Evolutionary conservation across 371 early-diverging fungal genomes (phyloP).

Genomic region (Phascolomyces articulosus): DNA sequence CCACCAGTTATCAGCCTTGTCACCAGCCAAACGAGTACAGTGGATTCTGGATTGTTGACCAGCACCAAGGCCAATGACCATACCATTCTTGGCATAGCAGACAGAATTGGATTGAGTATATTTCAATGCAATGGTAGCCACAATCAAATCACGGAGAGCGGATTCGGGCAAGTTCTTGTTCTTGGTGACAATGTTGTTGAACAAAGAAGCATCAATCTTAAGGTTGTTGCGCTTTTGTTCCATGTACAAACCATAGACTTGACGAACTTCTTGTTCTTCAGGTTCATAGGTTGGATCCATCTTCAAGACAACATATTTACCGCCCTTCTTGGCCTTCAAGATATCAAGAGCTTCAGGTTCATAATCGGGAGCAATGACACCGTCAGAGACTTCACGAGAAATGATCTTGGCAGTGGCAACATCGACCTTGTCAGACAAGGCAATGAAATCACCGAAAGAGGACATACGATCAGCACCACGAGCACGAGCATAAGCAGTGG

Average conservation of each 20-base stretch:
- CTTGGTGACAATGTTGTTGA: constrained; percentile 85
- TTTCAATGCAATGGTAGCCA: constrained; percentile 96
- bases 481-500: constrained; percentile 87
- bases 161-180: constrained; percentile 72
- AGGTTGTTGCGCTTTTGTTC: constrained; percentile 91
- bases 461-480: constrained; percentile 98
- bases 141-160: constrained; percentile 86
- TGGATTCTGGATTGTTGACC: constrained; percentile 98
- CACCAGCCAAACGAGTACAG: constrained; percentile 97
- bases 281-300: constrained; percentile 94
- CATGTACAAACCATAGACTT: constrained; percentile 91
- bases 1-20: constrained; percentile 99
- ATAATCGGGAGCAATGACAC: constrained; percentile 95
- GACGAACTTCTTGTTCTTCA: constrained; percentile 80
- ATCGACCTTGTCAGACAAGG: constrained; percentile 88
- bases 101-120: constrained; percentile 99
- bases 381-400: constrained; percentile 94
- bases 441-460: constrained; percentile 98
- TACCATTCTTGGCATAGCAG: constrained; percentile 96
- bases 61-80: constrained; percentile 97
- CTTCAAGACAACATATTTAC: constrained; percentile 94
- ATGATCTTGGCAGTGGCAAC: constrained; percentile 94
- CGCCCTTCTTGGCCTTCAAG: constrained; percentile 92
- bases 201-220: constrained; percentile 73
- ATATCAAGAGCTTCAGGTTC: constrained; percentile 88